Base-by-base conservation (phyloP, 2,329 filamentous ascomycete species). In the Cladobotryum mycophilum region DNA sequence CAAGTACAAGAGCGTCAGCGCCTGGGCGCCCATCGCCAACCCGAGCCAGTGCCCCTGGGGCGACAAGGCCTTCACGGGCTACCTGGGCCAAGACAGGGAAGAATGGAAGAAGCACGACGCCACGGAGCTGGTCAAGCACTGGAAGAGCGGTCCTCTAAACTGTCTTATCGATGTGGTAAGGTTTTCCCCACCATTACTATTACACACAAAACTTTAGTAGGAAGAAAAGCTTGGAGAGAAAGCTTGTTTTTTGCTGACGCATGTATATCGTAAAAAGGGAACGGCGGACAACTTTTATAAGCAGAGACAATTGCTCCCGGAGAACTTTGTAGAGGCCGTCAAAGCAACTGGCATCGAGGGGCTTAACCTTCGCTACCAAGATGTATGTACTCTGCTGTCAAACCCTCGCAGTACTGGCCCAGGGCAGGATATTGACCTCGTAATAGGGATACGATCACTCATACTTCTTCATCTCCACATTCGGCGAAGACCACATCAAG, bases 241-340 rank as follows among this genome's bases (percentile, higher is more conserved):
- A n/a, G n/a, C n/a, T n/a, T n/a, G 20, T 20, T 20, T 20, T 20
- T 20, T 20, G 37, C 36, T 38, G 11, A n/a, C n/a, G n/a, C n/a
- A 38, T 37, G 35, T 38, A 22, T 15, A 20, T 20, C 3, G 20
- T 18, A 13, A 40, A 2, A 42, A 88, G 85, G 93, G 93, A 40
- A 96, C 90, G 4, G 89, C 82, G 20, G 93, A 99, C 75, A 89
- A 92, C 71, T 99, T 97, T 70, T 97, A 97, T 75, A 92, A 96
- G 75, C 84, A 95, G 68, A 82, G 83, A 43, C 93, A 99, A 71
- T 77, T 99, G 51, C 79, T 97, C 40, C 93, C 92, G 0, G 93
- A 99, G 78, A 97, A 97, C 70, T 83, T 99, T 48, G 81, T 86
- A 58, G 79, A 82, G 61, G 91, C 88, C 12, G 89, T 85, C 53